A percentile compares a stretch with the other conserved stretches of the same genome.
Conservation (phyloP, 2,329 filamentous ascomycete genomes). For the Colletotrichum acutatum region DNA sequence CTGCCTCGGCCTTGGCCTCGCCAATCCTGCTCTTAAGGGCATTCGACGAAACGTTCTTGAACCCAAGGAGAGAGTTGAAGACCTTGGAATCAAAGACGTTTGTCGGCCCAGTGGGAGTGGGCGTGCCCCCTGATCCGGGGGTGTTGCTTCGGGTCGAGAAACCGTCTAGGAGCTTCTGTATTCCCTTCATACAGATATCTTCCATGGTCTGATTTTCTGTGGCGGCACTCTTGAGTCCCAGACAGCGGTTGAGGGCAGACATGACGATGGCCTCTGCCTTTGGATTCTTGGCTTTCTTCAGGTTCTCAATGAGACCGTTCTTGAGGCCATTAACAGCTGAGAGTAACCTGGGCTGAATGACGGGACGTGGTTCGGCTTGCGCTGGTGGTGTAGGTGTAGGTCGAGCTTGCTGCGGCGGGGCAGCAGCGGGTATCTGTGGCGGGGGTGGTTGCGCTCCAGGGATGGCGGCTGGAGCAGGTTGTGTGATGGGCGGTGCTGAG, state of each 20-base stretch:
- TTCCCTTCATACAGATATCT: conserved; percentile 56
- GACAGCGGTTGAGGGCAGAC: conserved; percentile 62
- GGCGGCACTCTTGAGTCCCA: conserved; percentile 58
- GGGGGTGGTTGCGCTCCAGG: conserved; percentile 22
- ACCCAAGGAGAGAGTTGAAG: conserved; percentile 53
- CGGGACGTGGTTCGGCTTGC: conserved; percentile 42
- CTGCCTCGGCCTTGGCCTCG: conserved; percentile 54
- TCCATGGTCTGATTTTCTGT: conserved; percentile 60
- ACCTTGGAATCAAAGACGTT: conserved; percentile 50
- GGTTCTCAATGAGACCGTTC: conserved; percentile 57
- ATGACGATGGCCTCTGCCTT: conserved; percentile 61
- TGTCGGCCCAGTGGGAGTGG: conserved; percentile 35
- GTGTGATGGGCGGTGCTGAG: conserved; percentile 13
- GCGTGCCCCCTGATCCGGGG: conserved; percentile 42
- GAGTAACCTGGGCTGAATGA: conserved; percentile 57
- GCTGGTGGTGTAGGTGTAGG: conserved; percentile 31
- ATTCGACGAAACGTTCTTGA: conserved; percentile 58
- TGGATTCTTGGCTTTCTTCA: conserved; percentile 54
- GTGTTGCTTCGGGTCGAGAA: conserved; percentile 49
- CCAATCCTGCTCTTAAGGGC: conserved; percentile 54
- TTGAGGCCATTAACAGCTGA: conserved; percentile 57
- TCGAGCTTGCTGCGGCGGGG: conserved; percentile 30
- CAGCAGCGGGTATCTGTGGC: conserved; percentile 29
- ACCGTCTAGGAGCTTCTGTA: conserved; percentile 56
- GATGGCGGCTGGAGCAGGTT: conserved; percentile 27